phyloP scores from a whole-genome alignment of 2,329 filamentous ascomycete genomes.

The Fusarium sp. region DNA sequence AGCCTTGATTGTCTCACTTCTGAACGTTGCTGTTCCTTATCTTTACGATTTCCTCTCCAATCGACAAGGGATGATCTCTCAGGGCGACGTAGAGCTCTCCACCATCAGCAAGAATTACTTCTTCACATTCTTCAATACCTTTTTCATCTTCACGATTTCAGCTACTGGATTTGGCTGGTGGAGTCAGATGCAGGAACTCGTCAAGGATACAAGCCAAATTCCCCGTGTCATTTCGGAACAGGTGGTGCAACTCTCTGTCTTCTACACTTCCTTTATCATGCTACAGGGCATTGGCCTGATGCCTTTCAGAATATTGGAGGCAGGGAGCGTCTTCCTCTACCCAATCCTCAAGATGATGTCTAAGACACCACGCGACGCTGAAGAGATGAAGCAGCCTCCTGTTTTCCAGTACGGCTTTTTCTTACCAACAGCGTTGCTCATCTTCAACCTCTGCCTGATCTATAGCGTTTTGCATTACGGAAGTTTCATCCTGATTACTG shows the following conservation, averaged over 20 bases:
- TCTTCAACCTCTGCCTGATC: slow-evolving; percentile 95
- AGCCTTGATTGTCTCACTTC: slow-evolving; percentile 85
- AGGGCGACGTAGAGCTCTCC: slow-evolving; percentile 93
- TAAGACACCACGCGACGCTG: slow-evolving; percentile 91
- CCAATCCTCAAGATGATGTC: slow-evolving; percentile 84
- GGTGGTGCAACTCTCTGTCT: slow-evolving; percentile 81
- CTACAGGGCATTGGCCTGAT: slow-evolving; percentile 95
- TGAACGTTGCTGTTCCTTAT: slow-evolving; percentile 93
- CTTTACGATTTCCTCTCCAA: slow-evolving; percentile 95
- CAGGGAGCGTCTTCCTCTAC: slow-evolving; percentile 88
- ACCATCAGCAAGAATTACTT: slow-evolving; percentile 99
- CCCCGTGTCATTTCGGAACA: slow-evolving; percentile 83
- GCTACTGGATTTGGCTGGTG: slow-evolving; percentile 86
- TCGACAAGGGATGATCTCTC: slow-evolving; percentile 94
- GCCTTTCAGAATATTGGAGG: slow-evolving; percentile 91
- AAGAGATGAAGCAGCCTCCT: slow-evolving; percentile 85
- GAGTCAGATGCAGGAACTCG: slow-evolving; percentile 78
- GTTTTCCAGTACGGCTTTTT: slow-evolving; percentile 97
- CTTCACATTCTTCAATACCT: slow-evolving; percentile 99
- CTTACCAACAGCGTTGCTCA: slow-evolving; percentile 89
- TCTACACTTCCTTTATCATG: slow-evolving; percentile 95
- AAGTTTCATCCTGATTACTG: slow-evolving; percentile 85
- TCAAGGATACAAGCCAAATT: slow-evolving; percentile 85
- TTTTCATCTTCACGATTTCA: slow-evolving; percentile 92
- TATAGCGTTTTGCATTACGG: slow-evolving; percentile 90